A percentile compares a stretch with the other conserved stretches of the same genome.
Evolutionary conservation across 805 yeast species (phyloP).

Genomic region (Suhomyces vadensis): DNA sequence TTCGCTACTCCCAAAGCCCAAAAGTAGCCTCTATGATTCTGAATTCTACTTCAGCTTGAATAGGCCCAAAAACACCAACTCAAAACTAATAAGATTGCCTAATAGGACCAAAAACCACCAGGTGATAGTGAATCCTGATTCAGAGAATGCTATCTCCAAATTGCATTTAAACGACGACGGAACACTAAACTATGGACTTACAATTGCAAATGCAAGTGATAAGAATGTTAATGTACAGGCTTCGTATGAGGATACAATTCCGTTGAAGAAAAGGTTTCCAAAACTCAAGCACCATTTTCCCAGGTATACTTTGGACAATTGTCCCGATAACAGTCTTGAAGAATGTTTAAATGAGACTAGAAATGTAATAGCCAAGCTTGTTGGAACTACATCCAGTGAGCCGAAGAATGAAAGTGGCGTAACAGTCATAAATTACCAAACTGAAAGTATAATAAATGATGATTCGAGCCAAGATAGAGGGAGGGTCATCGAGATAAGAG

Average conservation of each 20-base stretch:
- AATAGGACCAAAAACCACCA: background rate
- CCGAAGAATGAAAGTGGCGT: conserved; percentile 33
- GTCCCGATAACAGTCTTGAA: conserved; percentile 46
- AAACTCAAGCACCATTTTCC: conserved; percentile 43
- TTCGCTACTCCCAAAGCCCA: conserved; percentile 36
- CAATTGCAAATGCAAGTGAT: conserved; percentile 22
- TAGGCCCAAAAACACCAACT: background rate
- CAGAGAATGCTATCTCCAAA: conserved; percentile 17
- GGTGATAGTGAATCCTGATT: conserved; percentile 4
- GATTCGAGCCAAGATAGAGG: conserved; percentile 18
- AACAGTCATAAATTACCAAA: conserved; percentile 20
- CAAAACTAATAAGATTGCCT: conserved; percentile 6
- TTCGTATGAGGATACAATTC: conserved; percentile 58
- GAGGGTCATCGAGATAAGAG: conserved; percentile 63
- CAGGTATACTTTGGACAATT: conserved; percentile 35
- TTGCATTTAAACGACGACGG: conserved; percentile 30
- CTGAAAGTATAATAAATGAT: conserved; percentile 17
- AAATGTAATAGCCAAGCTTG: conserved; percentile 51
- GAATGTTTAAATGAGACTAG: conserved; percentile 57
- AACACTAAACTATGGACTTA: conserved; percentile 25
- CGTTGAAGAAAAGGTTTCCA: conserved; percentile 48
- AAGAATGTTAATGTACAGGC: conserved; percentile 39
- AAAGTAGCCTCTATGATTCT: conserved; percentile 20
- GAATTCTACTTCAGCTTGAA: background rate
- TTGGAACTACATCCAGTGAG: conserved; percentile 21